phyloP scores from a whole-genome alignment of 2,329 filamentous ascomycete genomes.

The Colletotrichum siamense region DNA sequence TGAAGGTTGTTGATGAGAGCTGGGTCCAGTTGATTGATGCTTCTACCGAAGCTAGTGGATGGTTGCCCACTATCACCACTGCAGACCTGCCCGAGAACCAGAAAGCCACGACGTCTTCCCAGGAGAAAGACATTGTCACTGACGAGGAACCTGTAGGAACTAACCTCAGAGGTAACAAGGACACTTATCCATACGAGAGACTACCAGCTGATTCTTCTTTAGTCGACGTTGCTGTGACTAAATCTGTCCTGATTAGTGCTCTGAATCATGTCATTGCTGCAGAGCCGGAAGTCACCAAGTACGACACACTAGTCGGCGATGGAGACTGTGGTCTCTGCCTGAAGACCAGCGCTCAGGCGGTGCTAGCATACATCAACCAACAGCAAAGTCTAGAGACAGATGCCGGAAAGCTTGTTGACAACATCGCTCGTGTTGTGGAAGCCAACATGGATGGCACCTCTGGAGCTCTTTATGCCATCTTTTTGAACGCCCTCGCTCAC shows the following conservation, averaged over 20 bases:
- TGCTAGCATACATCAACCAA: conserved; percentile 56
- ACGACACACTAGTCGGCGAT: conserved; percentile 34
- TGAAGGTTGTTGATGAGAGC: background rate
- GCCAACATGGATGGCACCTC: conserved; percentile 76
- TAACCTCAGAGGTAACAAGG: background rate
- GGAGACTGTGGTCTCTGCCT: conserved; percentile 37
- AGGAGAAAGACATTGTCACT: background rate
- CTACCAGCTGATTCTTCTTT: background rate
- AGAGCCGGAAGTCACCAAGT: conserved; percentile 33
- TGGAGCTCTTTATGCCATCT: conserved; percentile 77
- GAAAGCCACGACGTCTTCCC: background rate
- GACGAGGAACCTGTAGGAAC: background rate
- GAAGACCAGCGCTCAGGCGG: conserved; percentile 57
- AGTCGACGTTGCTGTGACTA: background rate
- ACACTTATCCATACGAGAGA: background rate
- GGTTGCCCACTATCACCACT: background rate
- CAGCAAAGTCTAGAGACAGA: background rate
- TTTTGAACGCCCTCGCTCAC: conserved; percentile 70
- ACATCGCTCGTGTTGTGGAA: conserved; percentile 63
- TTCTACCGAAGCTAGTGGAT: background rate
- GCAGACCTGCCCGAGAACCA: background rate
- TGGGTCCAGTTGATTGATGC: background rate
- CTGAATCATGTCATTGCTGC: conserved; percentile 41
- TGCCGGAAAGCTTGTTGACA: background rate
- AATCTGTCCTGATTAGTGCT: background rate